A percentile compares a stretch with the other conserved stretches of the same genome.
Conservation (phyloP, 1,139 yeast species). For the Sugiyamaella neomexicana region DNA sequence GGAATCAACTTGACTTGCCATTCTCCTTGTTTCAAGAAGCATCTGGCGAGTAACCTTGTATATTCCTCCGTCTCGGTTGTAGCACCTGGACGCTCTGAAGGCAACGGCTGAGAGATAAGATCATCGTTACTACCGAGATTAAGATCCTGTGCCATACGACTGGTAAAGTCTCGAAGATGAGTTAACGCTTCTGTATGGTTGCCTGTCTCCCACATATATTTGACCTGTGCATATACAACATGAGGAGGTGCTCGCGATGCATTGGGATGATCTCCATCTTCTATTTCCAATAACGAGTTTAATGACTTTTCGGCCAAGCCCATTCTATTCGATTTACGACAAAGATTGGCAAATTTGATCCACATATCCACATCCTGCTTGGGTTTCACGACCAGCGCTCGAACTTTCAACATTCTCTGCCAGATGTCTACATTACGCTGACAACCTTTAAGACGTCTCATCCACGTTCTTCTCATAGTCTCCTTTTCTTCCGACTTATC, state of each 20-base stretch:
- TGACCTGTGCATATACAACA: constrained; percentile 94
- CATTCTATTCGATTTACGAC: constrained; percentile 89
- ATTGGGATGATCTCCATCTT: constrained; percentile 49
- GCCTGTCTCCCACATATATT: constrained; percentile 96
- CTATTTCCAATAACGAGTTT: constrained; percentile 62
- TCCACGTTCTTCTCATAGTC: constrained; percentile 90
- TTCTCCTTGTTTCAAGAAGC: constrained; percentile 96
- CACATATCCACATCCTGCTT: constrained; percentile 97
- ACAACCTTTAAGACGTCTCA: constrained; percentile 85
- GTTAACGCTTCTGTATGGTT: constrained; percentile 82
- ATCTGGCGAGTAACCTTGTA: constrained; percentile 85
- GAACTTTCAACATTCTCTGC: constrained; percentile 92
- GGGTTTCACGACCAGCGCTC: constrained; percentile 91
- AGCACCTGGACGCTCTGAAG: constrained; percentile 70
- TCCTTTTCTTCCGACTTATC: constrained; percentile 69
- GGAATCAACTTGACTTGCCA: constrained; percentile 87
- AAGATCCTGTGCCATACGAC: constrained; percentile 84
- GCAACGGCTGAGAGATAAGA: constrained; percentile 83
- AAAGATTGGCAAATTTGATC: constrained; percentile 95
- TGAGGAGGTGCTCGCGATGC: constrained; percentile 89
- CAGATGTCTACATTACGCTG: constrained; percentile 97
- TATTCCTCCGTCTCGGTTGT: constrained; percentile 79
- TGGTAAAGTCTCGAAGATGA: constrained; percentile 85
- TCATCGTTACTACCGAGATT: constrained; percentile 61
- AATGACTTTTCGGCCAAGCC: constrained; percentile 92